Conservation (phyloP, 2,329 filamentous ascomycete species). For the Hymenoscyphus fraxineus region DNA sequence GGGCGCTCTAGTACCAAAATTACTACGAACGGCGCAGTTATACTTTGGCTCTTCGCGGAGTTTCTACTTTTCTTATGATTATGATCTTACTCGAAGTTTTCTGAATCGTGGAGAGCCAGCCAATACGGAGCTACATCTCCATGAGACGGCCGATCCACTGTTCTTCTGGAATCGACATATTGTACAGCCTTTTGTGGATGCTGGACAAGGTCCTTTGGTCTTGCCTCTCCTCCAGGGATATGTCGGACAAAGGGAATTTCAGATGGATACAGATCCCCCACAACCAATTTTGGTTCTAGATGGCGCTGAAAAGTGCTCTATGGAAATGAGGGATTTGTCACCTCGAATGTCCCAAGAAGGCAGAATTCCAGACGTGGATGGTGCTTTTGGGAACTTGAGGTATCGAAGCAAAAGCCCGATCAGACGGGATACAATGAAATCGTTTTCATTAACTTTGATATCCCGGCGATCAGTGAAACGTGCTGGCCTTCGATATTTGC, state of each 20-base stretch:
- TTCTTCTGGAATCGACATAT: slow-evolving; percentile 93
- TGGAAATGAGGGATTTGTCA: slow-evolving; percentile 39
- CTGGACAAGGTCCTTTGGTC: slow-evolving; percentile 66
- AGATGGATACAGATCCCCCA: slow-evolving; percentile 58
- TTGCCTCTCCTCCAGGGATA: slow-evolving; percentile 92
- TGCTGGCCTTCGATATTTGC: slow-evolving; percentile 83
- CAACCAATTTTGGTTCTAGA: slow-evolving; percentile 47
- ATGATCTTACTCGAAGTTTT: slow-evolving; percentile 76
- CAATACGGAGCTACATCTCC: slow-evolving; percentile 55
- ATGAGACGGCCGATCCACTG: slow-evolving; percentile 67
- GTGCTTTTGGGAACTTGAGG: not conserved
- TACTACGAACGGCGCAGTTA: slow-evolving; percentile 78
- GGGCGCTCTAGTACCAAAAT: slow-evolving; percentile 66
- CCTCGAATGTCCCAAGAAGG: slow-evolving; percentile 14
- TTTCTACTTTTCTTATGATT: slow-evolving; percentile 94
- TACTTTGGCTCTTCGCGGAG: slow-evolving; percentile 78
- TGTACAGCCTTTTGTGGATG: slow-evolving; percentile 67
- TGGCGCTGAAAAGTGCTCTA: slow-evolving; percentile 40
- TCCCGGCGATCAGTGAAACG: slow-evolving; percentile 85
- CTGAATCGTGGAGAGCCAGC: slow-evolving; percentile 38
- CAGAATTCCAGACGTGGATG: slow-evolving; percentile 1
- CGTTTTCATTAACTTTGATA: slow-evolving; percentile 72
- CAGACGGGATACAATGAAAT: slow-evolving; percentile 18
- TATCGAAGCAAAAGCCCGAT: slow-evolving; percentile 5
- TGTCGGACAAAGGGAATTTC: slow-evolving; percentile 79